Percentiles rank a stretch among this genome's conserved stretches.
phyloP scores from a whole-genome alignment of 83 land plant genomes.

The Picea abies region DNA sequence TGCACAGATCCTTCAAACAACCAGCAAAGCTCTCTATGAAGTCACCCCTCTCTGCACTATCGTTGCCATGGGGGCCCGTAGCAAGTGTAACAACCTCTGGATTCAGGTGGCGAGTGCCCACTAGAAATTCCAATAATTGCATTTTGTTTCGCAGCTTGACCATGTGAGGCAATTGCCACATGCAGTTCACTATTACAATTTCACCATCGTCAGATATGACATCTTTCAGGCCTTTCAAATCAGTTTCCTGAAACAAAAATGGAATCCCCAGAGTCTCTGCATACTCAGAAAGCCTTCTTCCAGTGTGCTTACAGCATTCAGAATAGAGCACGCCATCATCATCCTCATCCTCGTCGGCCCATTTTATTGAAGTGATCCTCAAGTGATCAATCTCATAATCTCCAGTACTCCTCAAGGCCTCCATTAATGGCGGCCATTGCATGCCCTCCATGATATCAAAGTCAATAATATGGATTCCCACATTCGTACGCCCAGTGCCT shows the following conservation, averaged over 20 bases:
- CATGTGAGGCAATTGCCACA: constrained; percentile 53
- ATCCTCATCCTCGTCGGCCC: background rate
- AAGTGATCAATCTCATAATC: too few relatives aligned
- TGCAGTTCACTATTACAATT: constrained; percentile 47
- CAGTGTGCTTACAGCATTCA: constrained; percentile 15
- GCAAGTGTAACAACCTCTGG: background rate
- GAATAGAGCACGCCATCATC: background rate
- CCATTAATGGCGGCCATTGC: too few relatives aligned
- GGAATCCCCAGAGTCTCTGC: too few relatives aligned
- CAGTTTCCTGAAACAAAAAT: too few relatives aligned
- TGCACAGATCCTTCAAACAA: background rate
- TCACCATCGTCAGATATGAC: constrained; percentile 33
- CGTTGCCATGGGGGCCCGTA: constrained; percentile 44
- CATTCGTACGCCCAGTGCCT: too few relatives aligned
- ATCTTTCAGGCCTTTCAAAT: too few relatives aligned
- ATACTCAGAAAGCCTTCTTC: too few relatives aligned
- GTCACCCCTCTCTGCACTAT: constrained; percentile 18
- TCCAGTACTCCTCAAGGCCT: too few relatives aligned
- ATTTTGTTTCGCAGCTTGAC: constrained; percentile 1
- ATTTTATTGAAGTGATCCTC: constrained; percentile 47
- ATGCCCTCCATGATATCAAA: too few relatives aligned
- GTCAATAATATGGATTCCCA: too few relatives aligned
- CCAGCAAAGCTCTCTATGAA: constrained; percentile 42
- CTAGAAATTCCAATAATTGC: background rate
- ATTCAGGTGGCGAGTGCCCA: too few relatives aligned